Evolutionary conservation across 352 stramenopile species (phyloP), one percentile per base, ranked within the genome.

Genomic region (Thraustotheca clavata): DNA sequence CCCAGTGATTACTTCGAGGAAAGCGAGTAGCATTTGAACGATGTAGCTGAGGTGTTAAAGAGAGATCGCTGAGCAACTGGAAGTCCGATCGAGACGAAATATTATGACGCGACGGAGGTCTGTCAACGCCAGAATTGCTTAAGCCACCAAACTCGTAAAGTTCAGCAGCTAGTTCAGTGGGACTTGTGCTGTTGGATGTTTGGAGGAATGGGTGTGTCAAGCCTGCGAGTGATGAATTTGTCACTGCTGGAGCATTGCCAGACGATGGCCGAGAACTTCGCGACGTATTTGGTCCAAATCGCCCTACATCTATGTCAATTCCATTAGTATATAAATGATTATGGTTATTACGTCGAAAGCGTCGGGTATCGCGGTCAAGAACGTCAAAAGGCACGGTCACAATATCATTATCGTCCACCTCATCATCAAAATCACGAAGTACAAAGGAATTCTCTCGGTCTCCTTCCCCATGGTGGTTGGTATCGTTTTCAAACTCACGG

Each of bases 31-130:
- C 43, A 9, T 52, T 52, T 31, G 43, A 52, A 9, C 43, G 43
- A 24, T 52, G 43, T 24, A 52, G 43, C n/a, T 52, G 43, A 24
- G 43, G 43, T 31, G 43, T 52, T 16, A 93, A 68, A 6, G 84
- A 90, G 60, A 93, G 91, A 35, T 93, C 84, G 32, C 79, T 91
- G 18, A 93, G 69, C 31, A 93, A 47, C 50, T 52, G 43, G 34
- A 52, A 52, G 43, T 90, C 89, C 0, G 82, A 89, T 4, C 91
- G 74, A 12, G 81, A 71, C 33, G 82, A 87, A 48, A 89, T 67
- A 18, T 79, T 74, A 55, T 80, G 91, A 66, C 79, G 60, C 60
- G 84, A 72, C 69, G 80, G 79, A 12, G 82, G 82, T 33, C 76
- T 72, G 43, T 52, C 43, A 7, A 24, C n/a, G 7, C 24, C 11